Conservation (phyloP, 2,329 filamentous ascomycete genomes). For the Pseudogymnoascus sp. region DNA sequence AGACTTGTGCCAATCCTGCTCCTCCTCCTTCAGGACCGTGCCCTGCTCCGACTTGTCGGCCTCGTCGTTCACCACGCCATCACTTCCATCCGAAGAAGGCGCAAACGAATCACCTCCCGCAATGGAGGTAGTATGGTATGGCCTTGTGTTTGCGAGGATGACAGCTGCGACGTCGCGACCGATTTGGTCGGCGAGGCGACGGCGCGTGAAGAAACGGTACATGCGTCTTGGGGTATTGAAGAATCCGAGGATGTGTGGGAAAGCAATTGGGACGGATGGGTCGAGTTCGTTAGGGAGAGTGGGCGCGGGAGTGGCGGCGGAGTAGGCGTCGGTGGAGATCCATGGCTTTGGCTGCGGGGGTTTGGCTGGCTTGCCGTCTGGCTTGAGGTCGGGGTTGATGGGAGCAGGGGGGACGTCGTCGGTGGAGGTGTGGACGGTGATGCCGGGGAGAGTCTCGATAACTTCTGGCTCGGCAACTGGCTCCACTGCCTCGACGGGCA, state of each 20-base stretch:
- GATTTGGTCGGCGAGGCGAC: constrained; percentile 77
- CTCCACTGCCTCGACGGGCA: constrained; percentile 17
- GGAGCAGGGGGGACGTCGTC: constrained; percentile 21
- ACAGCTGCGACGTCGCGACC: constrained; percentile 82
- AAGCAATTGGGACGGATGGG: constrained; percentile 63
- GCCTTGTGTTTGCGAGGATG: constrained; percentile 55
- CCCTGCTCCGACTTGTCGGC: constrained; percentile 51
- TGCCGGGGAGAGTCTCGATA: constrained; percentile 22
- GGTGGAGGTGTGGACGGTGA: constrained; percentile 23
- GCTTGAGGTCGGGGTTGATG: constrained; percentile 26
- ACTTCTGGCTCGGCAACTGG: constrained; percentile 20
- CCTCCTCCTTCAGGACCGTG: constrained; percentile 59
- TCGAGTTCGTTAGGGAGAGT: constrained; percentile 64
- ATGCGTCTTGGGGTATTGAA: constrained; percentile 80
- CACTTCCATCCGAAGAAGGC: constrained; percentile 10
- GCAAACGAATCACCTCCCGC: constrained; percentile 40
- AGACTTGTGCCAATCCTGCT: constrained; percentile 79
- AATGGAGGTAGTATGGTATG: constrained; percentile 36
- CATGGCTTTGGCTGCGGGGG: constrained; percentile 63
- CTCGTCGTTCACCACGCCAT: constrained; percentile 11
- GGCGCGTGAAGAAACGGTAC: constrained; percentile 79
- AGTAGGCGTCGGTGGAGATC: constrained; percentile 67
- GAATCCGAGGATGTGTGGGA: constrained; percentile 91
- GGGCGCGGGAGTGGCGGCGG: constrained; percentile 54
- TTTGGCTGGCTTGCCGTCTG: constrained; percentile 49